Base-by-base conservation (phyloP, 768 basidiomycete genomes). In the Peribolospora baueri region DNA sequence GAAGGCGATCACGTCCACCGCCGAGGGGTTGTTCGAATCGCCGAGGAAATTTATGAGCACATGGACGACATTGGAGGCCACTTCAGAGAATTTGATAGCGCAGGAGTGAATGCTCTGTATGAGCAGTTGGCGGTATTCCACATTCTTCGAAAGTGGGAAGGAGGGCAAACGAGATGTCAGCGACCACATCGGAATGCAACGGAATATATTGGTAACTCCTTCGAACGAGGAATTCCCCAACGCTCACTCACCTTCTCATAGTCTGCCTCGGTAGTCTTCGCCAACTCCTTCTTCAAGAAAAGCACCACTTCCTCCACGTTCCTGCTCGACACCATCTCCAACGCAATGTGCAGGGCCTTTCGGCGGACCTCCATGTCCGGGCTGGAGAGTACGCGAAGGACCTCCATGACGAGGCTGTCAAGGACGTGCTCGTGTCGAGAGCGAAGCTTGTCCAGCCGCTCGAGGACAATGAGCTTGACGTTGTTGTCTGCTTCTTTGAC, bases 401-500 rank as follows among this genome's bases (percentile, higher is more conserved):
- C 76, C 61, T 98, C 93, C 84, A 93, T 90, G 58, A 88, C 87
- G 52, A 95, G 75, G 9, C 79, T 75, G 64, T 97, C 88, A 46
- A 97, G 71, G 43, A 95, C 79, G 56, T 68, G 67, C 13, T 84
- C 88, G 67, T 95, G 88, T 63, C 80, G 84, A 4, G 78, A 72
- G 48, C 84, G 77, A 25, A 98, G 73, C 42, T 68, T 69, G 54
- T 95, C 84, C 42, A 98, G 75, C 48, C 93, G 79, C 64, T 91
- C 84, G 37, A 98, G 74, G 13, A 97, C 91, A 57, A 97, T 97
- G 48, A 95, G 76, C 68, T 95, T 97, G 68, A 95, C 91, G 62
- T 98, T 98, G 70, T 97, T 98, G 70, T 97, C 91, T 2, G 88
- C 86, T 68, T 97, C 91, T 69, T 90, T 91, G 66, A 82, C 74